A percentile compares a stretch with the other conserved stretches of the same genome.
These are phyloP conservation scores for Ogataea salicorniae DNA, from an alignment of 805 yeast genomes.

Conservation along the genomic window DNA sequence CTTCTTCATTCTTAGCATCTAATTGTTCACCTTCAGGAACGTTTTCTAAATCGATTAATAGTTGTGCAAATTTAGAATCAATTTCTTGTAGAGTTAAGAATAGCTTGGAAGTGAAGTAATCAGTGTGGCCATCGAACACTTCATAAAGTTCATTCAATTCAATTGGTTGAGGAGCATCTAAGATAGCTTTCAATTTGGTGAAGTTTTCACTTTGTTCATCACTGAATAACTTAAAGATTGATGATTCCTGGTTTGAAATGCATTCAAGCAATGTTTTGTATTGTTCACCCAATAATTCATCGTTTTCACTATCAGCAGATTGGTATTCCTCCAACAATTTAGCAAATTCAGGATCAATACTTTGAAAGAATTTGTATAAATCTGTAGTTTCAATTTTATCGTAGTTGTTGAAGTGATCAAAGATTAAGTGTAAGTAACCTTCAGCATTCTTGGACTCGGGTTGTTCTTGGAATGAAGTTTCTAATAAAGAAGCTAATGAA, in stretches of 20 bases:
- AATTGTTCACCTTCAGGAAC: constrained; percentile 20
- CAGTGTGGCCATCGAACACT: constrained; percentile 20
- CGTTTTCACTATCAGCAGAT: constrained; percentile 17
- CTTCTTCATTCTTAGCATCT: constrained; percentile 15
- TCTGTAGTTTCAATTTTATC: constrained; percentile 18
- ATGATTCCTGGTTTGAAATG: constrained; percentile 17
- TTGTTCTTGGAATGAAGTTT: not conserved
- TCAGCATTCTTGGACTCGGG: constrained; percentile 4
- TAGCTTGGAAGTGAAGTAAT: constrained; percentile 16
- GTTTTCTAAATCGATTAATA: constrained; percentile 20
- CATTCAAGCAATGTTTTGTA: constrained; percentile 16
- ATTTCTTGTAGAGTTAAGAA: constrained; percentile 14
- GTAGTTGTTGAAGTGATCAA: constrained; percentile 21
- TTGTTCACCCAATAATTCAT: constrained; percentile 11
- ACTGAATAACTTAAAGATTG: constrained; percentile 20
- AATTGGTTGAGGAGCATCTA: constrained; percentile 24
- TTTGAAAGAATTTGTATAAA: constrained; percentile 17
- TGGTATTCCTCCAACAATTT: constrained; percentile 17
- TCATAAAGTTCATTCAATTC: constrained; percentile 23
- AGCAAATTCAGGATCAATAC: constrained; percentile 23
- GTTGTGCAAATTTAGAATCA: constrained; percentile 20
- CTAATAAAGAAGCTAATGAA: not conserved
- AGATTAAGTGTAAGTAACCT: constrained; percentile 14
- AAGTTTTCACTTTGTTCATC: constrained; percentile 17
- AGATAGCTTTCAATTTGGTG: constrained; percentile 15